Evolutionary conservation across 768 basidiomycete genomes (phyloP), one percentile per base, ranked within the genome.

Genomic region (Trametes cubensis): DNA sequence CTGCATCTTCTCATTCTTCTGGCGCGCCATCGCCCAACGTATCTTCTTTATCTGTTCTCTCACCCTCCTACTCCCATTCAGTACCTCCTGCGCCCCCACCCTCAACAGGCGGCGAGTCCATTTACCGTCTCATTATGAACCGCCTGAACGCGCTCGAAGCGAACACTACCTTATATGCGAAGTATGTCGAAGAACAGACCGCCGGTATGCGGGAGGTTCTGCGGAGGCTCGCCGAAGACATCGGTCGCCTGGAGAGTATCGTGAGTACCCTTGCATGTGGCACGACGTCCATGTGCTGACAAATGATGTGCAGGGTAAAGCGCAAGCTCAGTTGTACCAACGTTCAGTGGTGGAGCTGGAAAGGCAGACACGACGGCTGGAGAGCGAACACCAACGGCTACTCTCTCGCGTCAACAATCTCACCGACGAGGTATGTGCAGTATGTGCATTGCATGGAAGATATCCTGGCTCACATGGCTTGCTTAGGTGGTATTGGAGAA

Each of bases 71-170:
- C 63, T 44, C 63, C 64, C 59, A 66, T 26, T 56, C 71, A 50
- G 45, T 72, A 44, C 49, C 65, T 39, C 55, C 69, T 69, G 51
- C 65, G 8, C 60, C 72, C 1, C 56, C 69, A 6, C 55, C 69
- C 23, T 60, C 69, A 1, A 66, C 74, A 0, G 80, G 83, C 14
- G 92, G 92, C 23, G 97, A 99, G 72, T 95, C 94, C 2, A 95
- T 99, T 66, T 98, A 97, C 69, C 89, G 94, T 8, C 92, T 89
- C 14, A 99, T 98, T 67, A 95, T 95, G 86, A 96, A 97, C 67
- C 88, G 95, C 7, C 81, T 99, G 13, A 84, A 85, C 2, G 84
- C 85, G 6, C 81, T 98, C 15, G 95, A 98, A 73, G 83, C 83
- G 10, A 97, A 95, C 67, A 90, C 94, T 50, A 92, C 92, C 0